A percentile compares a stretch with the other conserved stretches of the same genome.
These are phyloP conservation scores for Boletus sp. DNA, from an alignment of 768 basidiomycete species.

Conservation along the genomic window DNA sequence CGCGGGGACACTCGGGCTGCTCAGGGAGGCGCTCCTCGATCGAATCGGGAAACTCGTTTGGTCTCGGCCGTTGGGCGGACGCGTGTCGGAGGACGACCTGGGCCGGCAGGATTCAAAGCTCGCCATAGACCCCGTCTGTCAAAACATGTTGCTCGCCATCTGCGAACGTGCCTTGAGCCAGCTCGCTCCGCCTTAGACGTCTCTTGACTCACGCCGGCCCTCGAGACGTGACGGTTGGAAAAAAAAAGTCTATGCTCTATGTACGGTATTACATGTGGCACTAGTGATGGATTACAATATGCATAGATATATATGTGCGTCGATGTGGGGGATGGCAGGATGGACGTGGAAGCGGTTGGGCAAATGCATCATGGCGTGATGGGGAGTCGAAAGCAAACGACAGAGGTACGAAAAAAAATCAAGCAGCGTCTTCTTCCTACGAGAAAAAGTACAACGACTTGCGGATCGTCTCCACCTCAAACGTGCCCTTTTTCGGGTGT, in stretches of 20 bases:
- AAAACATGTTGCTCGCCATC: slow-evolving; percentile 27
- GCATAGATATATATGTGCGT: slow-evolving; percentile 10
- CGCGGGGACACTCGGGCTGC: too few relatives aligned
- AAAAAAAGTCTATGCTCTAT: slow-evolving; percentile 8
- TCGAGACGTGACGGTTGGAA: neutral
- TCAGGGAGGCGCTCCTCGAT: slow-evolving; percentile 14
- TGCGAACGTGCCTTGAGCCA: slow-evolving; percentile 24
- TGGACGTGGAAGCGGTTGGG: neutral
- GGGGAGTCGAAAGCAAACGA: neutral
- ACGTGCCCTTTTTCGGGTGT: slow-evolving; percentile 79
- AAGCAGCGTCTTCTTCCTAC: slow-evolving; percentile 33
- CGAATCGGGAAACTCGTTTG: slow-evolving; percentile 25
- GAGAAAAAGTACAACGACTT: slow-evolving; percentile 93
- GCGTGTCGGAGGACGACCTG: neutral
- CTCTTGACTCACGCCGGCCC: too few relatives aligned
- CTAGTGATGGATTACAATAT: slow-evolving; percentile 20
- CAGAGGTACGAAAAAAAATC: neutral
- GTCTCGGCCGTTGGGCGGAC: neutral
- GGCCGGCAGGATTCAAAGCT: too few relatives aligned
- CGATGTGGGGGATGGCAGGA: neutral
- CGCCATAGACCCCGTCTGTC: slow-evolving; percentile 22
- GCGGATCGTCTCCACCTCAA: slow-evolving; percentile 81
- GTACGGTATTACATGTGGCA: slow-evolving; percentile 9
- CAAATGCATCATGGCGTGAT: too few relatives aligned
- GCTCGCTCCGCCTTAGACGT: neutral